Conservation (phyloP, 305 asterid species). For the Fraxinus dipetala region DNA sequence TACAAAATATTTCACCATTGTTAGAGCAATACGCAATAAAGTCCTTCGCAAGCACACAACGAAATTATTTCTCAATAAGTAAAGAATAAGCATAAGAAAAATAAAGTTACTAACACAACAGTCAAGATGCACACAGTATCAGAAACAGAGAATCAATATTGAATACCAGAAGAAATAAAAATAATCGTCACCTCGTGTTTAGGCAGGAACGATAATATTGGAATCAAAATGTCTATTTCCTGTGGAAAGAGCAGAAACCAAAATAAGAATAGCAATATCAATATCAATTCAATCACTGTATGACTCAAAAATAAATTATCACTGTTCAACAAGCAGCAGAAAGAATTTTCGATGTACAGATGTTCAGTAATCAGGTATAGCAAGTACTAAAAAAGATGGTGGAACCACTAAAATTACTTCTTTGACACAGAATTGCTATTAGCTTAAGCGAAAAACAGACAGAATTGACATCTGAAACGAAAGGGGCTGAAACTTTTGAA, state of each 20-base stretch:
- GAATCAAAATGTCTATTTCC: conserved; percentile 83
- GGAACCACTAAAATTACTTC: not conserved
- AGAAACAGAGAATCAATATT: not conserved
- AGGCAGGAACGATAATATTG: conserved; percentile 75
- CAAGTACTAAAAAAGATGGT: not conserved
- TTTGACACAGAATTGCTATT: not conserved
- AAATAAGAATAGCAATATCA: conserved; percentile 22
- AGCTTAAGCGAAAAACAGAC: not conserved
- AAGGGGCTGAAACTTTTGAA: conserved; percentile 12
- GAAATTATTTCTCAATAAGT: not conserved
- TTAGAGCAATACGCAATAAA: not conserved
- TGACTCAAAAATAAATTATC: not conserved
- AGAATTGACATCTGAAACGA: conserved; percentile 12
- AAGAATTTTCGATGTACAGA: not conserved
- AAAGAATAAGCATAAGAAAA: not conserved
- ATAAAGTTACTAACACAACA: conserved; percentile 4
- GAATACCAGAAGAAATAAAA: conserved; percentile 14
- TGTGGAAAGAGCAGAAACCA: conserved; percentile 33
- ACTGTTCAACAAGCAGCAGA: not conserved
- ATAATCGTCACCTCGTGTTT: conserved; percentile 70
- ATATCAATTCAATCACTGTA: not conserved
- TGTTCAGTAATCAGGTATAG: not conserved
- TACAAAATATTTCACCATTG: not conserved
- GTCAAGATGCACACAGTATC: conserved; percentile 17
- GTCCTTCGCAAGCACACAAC: not conserved